Evolutionary conservation across 1,284 basidiomycete genomes (phyloP).

Genomic region (Trametes sp.): DNA sequence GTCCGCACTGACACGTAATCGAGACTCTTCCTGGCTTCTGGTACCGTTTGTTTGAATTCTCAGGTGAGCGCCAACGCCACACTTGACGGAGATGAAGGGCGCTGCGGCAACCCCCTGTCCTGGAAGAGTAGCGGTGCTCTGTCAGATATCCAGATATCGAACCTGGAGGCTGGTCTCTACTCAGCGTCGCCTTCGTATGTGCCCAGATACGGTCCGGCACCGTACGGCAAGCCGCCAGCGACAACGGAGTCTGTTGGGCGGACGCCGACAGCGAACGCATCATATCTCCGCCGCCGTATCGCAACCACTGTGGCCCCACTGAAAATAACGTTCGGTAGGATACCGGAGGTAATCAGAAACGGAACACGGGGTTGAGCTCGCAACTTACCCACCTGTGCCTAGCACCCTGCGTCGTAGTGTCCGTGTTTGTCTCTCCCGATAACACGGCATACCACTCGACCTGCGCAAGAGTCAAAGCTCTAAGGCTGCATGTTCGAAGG

Average conservation of each 20-base stretch:
- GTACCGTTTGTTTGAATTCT: slow-evolving; percentile 18
- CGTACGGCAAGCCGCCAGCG: background rate
- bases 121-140: background rate
- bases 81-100: slow-evolving; percentile 29
- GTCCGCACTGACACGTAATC: slow-evolving; percentile 26
- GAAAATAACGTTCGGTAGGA: background rate
- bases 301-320: background rate
- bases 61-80: slow-evolving; percentile 21
- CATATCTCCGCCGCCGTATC: slow-evolving; percentile 29
- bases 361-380: background rate
- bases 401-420: no score
- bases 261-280: slow-evolving; percentile 17
- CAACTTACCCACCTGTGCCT: slow-evolving; percentile 7
- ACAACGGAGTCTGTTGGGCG: background rate
- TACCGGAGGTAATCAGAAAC: background rate
- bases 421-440: background rate
- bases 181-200: background rate
- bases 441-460: background rate
- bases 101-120: slow-evolving; percentile 19
- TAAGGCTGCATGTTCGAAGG: background rate
- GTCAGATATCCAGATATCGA: background rate
- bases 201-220: background rate
- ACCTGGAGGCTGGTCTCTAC: background rate
- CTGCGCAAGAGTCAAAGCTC: background rate
- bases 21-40: slow-evolving; percentile 23